Conservation (phyloP, 495 filamentous ascomycete species). For the Penicillium arizonense region DNA sequence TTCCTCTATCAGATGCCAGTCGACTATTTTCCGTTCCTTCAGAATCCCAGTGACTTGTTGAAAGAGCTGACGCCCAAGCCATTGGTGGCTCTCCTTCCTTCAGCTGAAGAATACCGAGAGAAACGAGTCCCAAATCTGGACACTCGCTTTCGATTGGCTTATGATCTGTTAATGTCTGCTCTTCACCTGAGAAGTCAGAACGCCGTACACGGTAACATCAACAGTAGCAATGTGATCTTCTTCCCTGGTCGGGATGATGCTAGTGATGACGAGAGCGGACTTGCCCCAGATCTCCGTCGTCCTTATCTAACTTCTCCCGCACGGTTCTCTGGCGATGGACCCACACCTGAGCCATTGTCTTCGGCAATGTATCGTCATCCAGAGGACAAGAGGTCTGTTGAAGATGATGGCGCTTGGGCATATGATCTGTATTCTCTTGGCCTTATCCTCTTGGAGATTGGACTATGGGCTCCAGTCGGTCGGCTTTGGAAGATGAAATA, state of each 20-base stretch:
- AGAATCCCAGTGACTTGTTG: conserved; percentile 42
- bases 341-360: conserved; percentile 47
- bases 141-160: conserved; percentile 79
- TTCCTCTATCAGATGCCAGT: conserved; percentile 81
- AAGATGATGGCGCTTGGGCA: conserved; percentile 51
- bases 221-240: conserved; percentile 77
- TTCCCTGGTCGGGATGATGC: conserved; percentile 52
- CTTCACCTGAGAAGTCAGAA: conserved; percentile 74
- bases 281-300: conserved; percentile 60
- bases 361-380: conserved; percentile 77
- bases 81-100: conserved; percentile 49
- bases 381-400: conserved; percentile 61
- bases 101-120: conserved; percentile 40
- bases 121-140: conserved; percentile 59
- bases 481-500: conserved; percentile 68
- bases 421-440: conserved; percentile 86
- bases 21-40: conserved; percentile 47
- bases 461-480: conserved; percentile 79
- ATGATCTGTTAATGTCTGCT: conserved; percentile 73
- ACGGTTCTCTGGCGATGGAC: conserved; percentile 68
- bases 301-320: conserved; percentile 81
- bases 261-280: conserved; percentile 37
- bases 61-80: conserved; percentile 43
- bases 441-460: conserved; percentile 80
- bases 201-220: conserved; percentile 77